Conservation (phyloP, 2,329 filamentous ascomycete genomes). For the Trichoderma citrinoviride region DNA sequence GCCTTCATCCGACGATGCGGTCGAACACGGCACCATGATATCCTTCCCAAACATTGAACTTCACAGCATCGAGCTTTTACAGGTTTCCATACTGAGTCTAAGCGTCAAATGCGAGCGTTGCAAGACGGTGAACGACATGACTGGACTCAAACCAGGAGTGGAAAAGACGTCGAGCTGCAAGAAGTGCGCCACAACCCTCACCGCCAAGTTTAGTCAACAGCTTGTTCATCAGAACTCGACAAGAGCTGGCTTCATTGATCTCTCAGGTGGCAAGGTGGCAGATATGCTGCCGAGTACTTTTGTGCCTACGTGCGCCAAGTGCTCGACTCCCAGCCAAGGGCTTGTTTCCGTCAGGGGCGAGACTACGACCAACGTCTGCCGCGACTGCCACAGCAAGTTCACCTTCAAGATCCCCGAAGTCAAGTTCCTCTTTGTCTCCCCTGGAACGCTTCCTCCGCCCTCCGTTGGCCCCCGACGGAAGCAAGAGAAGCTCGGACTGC, state of each 20-base stretch:
- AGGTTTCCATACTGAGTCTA: conserved; percentile 64
- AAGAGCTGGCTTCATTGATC: conserved; percentile 75
- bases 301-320: conserved; percentile 72
- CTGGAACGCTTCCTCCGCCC: conserved; percentile 44
- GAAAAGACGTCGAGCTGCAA: conserved; percentile 55
- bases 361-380: conserved; percentile 69
- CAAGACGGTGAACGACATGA: conserved; percentile 69
- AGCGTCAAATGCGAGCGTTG: conserved; percentile 77
- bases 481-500: conserved; percentile 55
- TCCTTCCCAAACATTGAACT: conserved; percentile 77
- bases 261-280: conserved; percentile 68
- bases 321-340: conserved; percentile 67
- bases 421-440: conserved; percentile 70
- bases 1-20: conserved; percentile 27
- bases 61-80: conserved; percentile 72
- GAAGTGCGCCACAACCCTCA: conserved; percentile 56
- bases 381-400: conserved; percentile 77
- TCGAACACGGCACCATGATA: conserved; percentile 70
- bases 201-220: conserved; percentile 60
- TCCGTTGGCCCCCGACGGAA: conserved; percentile 44
- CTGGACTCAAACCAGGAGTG: conserved; percentile 57
- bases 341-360: conserved; percentile 73
- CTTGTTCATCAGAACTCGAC: conserved; percentile 70
- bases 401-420: conserved; percentile 75
- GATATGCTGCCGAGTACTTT: conserved; percentile 80